Conservation (phyloP, 805 yeast genomes). For the Millerozyma acaciae region DNA sequence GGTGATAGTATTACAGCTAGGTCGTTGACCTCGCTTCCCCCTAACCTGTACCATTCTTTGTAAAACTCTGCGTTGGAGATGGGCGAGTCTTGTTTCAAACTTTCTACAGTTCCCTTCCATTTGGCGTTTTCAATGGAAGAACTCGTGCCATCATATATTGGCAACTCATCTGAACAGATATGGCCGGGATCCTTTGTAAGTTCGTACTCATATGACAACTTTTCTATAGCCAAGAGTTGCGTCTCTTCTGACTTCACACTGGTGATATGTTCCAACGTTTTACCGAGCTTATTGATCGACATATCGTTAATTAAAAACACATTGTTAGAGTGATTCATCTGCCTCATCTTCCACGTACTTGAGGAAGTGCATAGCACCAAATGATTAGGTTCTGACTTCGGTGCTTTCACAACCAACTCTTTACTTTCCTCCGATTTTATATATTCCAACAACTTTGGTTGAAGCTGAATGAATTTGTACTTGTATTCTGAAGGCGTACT, state of each 20-base stretch:
- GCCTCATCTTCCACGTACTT: slow-evolving; percentile 63
- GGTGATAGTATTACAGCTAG: slow-evolving; percentile 29
- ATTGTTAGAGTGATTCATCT: slow-evolving; percentile 84
- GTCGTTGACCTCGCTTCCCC: slow-evolving; percentile 56
- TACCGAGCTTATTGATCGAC: slow-evolving; percentile 7
- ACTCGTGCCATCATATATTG: slow-evolving; percentile 17
- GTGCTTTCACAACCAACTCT: slow-evolving; percentile 35
- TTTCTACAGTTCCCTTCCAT: slow-evolving; percentile 19
- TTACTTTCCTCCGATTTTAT: slow-evolving; percentile 21
- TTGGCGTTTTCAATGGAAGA: background rate
- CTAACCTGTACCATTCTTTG: slow-evolving; percentile 45
- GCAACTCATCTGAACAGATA: slow-evolving; percentile 29
- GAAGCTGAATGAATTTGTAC: slow-evolving; percentile 50
- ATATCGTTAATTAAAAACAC: slow-evolving; percentile 49
- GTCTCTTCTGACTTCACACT: slow-evolving; percentile 5
- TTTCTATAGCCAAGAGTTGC: slow-evolving; percentile 24
- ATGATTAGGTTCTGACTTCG: slow-evolving; percentile 28
- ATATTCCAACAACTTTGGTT: slow-evolving; percentile 43
- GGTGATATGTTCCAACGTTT: slow-evolving; percentile 1
- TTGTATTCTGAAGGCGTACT: slow-evolving; percentile 13
- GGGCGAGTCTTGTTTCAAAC: slow-evolving; percentile 43
- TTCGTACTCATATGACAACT: slow-evolving; percentile 34
- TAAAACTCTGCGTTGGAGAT: slow-evolving; percentile 54
- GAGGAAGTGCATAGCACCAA: slow-evolving; percentile 58
- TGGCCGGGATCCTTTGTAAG: slow-evolving; percentile 19